Evolutionary conservation across 768 basidiomycete genomes (phyloP).

Genomic region (Tylopilus balloui): DNA sequence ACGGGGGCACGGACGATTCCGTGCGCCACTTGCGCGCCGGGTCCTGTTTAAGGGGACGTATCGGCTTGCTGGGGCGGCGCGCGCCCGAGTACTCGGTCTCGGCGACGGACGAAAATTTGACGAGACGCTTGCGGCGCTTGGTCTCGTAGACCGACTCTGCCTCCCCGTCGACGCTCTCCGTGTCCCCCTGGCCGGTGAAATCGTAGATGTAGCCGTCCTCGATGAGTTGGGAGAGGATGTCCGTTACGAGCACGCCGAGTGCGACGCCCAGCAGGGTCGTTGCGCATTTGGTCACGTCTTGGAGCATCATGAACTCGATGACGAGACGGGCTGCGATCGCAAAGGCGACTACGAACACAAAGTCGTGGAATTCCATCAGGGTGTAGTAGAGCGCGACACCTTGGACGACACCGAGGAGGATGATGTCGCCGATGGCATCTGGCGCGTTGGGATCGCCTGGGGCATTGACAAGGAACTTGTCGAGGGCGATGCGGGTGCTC

Average conservation of each 20-base stretch:
- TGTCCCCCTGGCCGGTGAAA: constrained; percentile 18
- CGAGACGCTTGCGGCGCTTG: constrained; percentile 38
- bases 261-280: constrained; percentile 63
- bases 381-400: constrained; percentile 71
- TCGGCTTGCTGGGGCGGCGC: constrained; percentile 16
- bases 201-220: constrained; percentile 42
- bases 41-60: constrained; percentile 28
- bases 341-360: constrained; percentile 53
- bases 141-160: constrained; percentile 10
- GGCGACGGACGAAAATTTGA: constrained; percentile 44
- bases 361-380: constrained; percentile 47
- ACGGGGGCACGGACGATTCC: constrained; percentile 40
- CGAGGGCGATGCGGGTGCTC: constrained; percentile 66
- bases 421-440: constrained; percentile 48
- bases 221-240: constrained; percentile 63
- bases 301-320: constrained; percentile 53
- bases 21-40: constrained; percentile 31
- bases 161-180: constrained; percentile 17
- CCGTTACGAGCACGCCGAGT: constrained; percentile 66
- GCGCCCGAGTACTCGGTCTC: constrained; percentile 35
- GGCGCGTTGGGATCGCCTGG: constrained; percentile 29
- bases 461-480: constrained; percentile 46
- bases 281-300: constrained; percentile 52
- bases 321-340: constrained; percentile 58
- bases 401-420: constrained; percentile 71